Conservation (phyloP, 2,329 filamentous ascomycete species). For the Cercospora sp. region DNA sequence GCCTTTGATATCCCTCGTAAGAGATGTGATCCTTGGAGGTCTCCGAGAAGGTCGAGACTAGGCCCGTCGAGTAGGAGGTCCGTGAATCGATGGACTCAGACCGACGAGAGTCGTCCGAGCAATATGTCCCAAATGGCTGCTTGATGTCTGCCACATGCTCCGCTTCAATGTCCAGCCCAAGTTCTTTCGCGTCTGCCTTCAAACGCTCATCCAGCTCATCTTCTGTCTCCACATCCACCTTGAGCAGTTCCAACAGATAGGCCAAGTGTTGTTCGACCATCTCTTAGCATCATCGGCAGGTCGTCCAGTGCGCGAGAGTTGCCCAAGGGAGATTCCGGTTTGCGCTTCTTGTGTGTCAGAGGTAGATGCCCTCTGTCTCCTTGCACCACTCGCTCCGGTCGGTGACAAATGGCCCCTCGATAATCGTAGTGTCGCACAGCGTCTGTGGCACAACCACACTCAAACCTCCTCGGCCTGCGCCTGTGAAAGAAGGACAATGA, state of each 20-base stretch:
- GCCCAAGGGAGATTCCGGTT: not conserved
- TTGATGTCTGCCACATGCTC: slow-evolving; percentile 19
- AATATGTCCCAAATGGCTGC: slow-evolving; percentile 16
- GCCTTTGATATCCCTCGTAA: slow-evolving; percentile 13
- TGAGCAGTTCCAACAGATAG: slow-evolving; percentile 36
- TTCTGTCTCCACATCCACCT: slow-evolving; percentile 35
- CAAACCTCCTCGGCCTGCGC: slow-evolving; percentile 13
- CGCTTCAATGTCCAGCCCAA: slow-evolving; percentile 29
- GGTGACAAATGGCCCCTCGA: not conserved
- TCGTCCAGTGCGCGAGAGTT: not conserved
- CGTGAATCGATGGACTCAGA: slow-evolving; percentile 38
- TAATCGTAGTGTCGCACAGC: slow-evolving; percentile 7
- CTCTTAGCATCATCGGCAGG: slow-evolving; percentile 11
- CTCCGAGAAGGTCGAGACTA: slow-evolving; percentile 39
- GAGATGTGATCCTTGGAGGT: slow-evolving; percentile 33
- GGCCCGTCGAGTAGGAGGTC: slow-evolving; percentile 39
- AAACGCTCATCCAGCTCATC: slow-evolving; percentile 34
- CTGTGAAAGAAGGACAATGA: not conserved
- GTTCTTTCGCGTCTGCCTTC: slow-evolving; percentile 32
- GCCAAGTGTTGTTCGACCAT: slow-evolving; percentile 29
- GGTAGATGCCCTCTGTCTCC: not conserved
- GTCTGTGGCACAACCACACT: slow-evolving; percentile 12
- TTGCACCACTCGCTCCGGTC: not conserved
- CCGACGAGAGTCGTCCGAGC: slow-evolving; percentile 29
- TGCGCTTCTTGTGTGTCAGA: slow-evolving; percentile 6